Evolutionary conservation across 768 basidiomycete species (phyloP), one percentile per base, ranked within the genome.

Genomic region (Russula sp.): DNA sequence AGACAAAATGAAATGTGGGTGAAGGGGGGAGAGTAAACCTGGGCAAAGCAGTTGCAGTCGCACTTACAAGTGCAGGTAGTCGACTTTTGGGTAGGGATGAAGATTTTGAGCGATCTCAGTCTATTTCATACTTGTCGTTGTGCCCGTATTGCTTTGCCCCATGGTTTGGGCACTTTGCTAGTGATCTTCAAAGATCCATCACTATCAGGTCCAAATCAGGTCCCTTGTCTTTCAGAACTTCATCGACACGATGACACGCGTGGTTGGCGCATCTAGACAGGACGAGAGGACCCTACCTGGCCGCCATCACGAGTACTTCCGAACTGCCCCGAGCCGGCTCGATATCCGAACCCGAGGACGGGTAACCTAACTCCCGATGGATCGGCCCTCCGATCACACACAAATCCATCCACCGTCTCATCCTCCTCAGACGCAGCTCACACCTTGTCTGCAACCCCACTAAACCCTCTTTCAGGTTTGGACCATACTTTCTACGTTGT

Each of bases 1-100:
- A 55, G 70, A 67, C 71, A 68, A 32, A 58, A 52, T 39, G 64
- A 59, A 47, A 62, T 51, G 42, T 0, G 58, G 13, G 48, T 55
- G 70, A 65, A 70, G 70, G 70, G 70, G 68, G 70, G 47, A 69
- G 69, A 68, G 66, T 71, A 71, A 70, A 62, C 57, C 48, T 65
- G 66, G 68, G 70, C 20, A 44, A 63, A 65, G 67, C 31, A 61
- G 68, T 70, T 65, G 64, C 65, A 50, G 62, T 56, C 27, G 57
- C 61, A 68, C 74, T 69, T 48, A 32, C 22, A 13, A 27, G 58
- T 47, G 57, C 27, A 51, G 59, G 18, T 22, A 42, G 32, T 62
- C 27, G 44, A 64, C 40, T 52, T 14, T 11, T 44, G 47, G 16
- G 3, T 11, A 40, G 57, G 31, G 39, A 37, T 34, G 49, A 58